Conservation (phyloP, 2,329 filamentous ascomycete species). For the Hymenoscyphus scutula region DNA sequence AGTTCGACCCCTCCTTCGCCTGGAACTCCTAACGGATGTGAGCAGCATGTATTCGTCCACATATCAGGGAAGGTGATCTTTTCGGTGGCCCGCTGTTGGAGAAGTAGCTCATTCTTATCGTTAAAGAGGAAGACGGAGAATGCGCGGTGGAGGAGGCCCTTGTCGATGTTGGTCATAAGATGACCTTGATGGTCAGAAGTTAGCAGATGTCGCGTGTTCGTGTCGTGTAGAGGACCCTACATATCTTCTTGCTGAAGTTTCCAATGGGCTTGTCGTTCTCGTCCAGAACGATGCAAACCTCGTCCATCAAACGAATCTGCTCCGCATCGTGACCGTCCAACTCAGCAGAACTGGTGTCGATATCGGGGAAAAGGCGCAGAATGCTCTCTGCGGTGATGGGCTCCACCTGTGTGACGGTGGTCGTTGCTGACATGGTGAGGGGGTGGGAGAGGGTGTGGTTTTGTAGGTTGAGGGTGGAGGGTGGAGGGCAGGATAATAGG, state of each 20-base stretch:
- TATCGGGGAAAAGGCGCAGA: conserved; percentile 82
- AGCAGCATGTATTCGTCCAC: conserved; percentile 99
- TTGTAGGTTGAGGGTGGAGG: neutral
- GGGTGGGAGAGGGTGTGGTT: conserved; percentile 9
- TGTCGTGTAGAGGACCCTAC: conserved; percentile 50
- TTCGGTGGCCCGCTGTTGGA: conserved; percentile 92
- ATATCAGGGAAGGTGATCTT: conserved; percentile 99
- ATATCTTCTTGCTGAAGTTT: conserved; percentile 96
- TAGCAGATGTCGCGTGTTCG: neutral
- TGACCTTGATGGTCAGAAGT: conserved; percentile 61
- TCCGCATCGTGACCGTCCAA: conserved; percentile 93
- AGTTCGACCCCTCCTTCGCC: conserved; percentile 86
- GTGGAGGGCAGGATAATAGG: neutral
- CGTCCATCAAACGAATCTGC: conserved; percentile 97
- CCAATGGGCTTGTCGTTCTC: conserved; percentile 90
- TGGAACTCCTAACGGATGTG: conserved; percentile 87
- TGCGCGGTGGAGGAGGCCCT: conserved; percentile 91
- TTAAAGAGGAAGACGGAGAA: conserved; percentile 99
- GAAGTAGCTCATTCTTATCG: conserved; percentile 83
- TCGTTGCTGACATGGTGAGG: conserved; percentile 41
- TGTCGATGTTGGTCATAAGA: conserved; percentile 97
- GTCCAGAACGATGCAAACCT: conserved; percentile 96
- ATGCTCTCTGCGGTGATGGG: conserved; percentile 84
- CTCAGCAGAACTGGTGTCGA: conserved; percentile 66
- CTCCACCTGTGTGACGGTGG: conserved; percentile 49